A percentile compares a stretch with the other conserved stretches of the same genome.
These are phyloP conservation scores for Aspergillus spinulosporus DNA, from an alignment of 2,329 filamentous ascomycete genomes.

Conservation along the genomic window DNA sequence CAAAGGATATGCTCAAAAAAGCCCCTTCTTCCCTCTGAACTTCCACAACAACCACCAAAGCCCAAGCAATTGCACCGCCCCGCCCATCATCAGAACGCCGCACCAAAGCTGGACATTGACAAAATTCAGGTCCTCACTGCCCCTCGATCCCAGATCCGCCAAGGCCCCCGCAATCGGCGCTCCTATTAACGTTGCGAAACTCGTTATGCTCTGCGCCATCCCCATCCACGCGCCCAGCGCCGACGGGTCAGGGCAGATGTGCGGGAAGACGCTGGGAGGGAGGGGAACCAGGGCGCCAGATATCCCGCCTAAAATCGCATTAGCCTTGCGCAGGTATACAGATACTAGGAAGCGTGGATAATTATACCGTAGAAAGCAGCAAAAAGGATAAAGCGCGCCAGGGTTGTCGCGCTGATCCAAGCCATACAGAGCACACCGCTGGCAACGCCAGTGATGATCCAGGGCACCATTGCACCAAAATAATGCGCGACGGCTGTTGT, in stretches of 20 bases:
- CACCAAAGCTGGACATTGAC: constrained; percentile 50
- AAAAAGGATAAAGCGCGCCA: constrained; percentile 58
- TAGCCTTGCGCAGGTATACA: neutral
- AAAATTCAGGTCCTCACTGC: constrained; percentile 33
- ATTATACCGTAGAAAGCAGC: constrained; percentile 56
- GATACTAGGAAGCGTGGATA: no score
- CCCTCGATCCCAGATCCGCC: constrained; percentile 38
- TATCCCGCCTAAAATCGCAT: constrained; percentile 40
- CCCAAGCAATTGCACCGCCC: constrained; percentile 33
- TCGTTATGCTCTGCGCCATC: constrained; percentile 52
- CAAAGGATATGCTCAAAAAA: neutral
- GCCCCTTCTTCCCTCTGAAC: constrained; percentile 19
- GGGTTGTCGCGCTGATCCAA: constrained; percentile 57
- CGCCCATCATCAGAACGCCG: constrained; percentile 42
- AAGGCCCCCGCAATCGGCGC: constrained; percentile 52
- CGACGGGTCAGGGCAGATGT: constrained; percentile 48
- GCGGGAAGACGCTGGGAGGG: constrained; percentile 60
- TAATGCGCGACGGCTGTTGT: constrained; percentile 58
- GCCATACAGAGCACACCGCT: constrained; percentile 45
- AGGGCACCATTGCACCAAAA: constrained; percentile 58
- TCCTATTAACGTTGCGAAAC: constrained; percentile 50
- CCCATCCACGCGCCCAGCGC: constrained; percentile 52
- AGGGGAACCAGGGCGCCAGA: constrained; percentile 62
- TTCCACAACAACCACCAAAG: constrained; percentile 25
- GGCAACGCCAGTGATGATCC: constrained; percentile 47